phyloP scores from a whole-genome alignment of 2,329 filamentous ascomycete genomes.

The Penicillium nordicum region DNA sequence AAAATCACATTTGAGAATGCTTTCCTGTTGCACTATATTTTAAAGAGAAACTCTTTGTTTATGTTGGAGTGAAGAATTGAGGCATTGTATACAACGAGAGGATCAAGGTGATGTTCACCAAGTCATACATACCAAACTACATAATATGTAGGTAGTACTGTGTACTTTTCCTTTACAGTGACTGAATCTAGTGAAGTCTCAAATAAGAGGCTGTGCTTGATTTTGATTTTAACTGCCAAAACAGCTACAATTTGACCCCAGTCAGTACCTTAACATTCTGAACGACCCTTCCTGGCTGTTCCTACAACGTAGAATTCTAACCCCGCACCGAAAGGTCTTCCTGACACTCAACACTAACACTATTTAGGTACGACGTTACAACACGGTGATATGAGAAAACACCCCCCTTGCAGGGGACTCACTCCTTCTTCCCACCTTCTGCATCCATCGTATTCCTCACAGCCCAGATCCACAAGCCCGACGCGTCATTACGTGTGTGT shows the following conservation, averaged over 20 bases:
- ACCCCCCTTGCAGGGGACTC: slow-evolving; percentile 2
- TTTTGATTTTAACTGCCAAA: neutral
- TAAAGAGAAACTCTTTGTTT: no score
- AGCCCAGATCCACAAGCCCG: neutral
- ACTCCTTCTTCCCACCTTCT: neutral
- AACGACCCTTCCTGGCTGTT: no score
- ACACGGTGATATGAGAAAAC: neutral
- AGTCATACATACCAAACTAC: no score
- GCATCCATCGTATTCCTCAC: neutral
- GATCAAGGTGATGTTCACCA: no score
- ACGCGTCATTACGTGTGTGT: neutral
- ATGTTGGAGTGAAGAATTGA: no score
- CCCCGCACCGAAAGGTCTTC: neutral
- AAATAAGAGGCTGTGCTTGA: neutral
- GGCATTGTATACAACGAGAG: no score
- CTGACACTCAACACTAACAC: slow-evolving; percentile 1
- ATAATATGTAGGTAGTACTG: no score
- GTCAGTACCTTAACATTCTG: neutral
- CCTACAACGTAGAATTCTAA: neutral
- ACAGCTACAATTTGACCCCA: neutral
- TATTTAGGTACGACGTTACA: slow-evolving; percentile 6
- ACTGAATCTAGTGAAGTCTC: neutral
- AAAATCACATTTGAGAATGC: no score
- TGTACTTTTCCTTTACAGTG: no score
- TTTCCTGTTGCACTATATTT: no score